These are phyloP conservation scores for Miscanthus lutarioriparius DNA, from an alignment of 176 grass and related monocot species.

Conservation along the genomic window DNA sequence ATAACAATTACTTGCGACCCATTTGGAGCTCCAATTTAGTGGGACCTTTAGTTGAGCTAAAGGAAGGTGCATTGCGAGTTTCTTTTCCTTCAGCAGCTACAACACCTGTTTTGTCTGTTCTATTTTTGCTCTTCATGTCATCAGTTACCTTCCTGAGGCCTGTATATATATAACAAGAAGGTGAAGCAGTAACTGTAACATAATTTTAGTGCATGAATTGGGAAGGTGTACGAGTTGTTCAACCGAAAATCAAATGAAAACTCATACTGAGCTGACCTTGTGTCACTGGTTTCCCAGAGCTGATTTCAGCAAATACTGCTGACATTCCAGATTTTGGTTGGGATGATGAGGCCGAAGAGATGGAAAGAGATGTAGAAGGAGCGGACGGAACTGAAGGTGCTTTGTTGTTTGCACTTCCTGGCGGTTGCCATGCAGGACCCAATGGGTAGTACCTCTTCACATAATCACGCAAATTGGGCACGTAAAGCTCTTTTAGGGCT, in stretches of 20 bases:
- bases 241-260: not conserved
- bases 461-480: conserved; percentile 47
- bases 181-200: not conserved
- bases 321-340: conserved; percentile 62
- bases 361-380: conserved; percentile 27
- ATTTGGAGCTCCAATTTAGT: conserved; percentile 64
- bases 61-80: conserved; percentile 11
- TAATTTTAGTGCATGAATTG: not conserved
- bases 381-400: conserved; percentile 28
- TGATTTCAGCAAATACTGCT: conserved; percentile 61
- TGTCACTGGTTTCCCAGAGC: conserved; percentile 41
- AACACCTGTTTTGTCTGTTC: conserved; percentile 45
- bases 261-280: conserved; percentile 31
- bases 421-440: conserved; percentile 51
- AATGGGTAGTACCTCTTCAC: conserved; percentile 57
- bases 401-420: conserved; percentile 34
- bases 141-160: conserved; percentile 60
- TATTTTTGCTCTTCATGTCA: conserved; percentile 72
- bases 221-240: not conserved
- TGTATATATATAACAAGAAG: conserved; percentile 18
- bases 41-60: conserved; percentile 35
- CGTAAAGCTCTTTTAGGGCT: conserved; percentile 59
- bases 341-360: conserved; percentile 14
- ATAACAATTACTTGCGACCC: conserved; percentile 57
- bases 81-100: conserved; percentile 39